A percentile compares a stretch with the other conserved stretches of the same genome.
phyloP scores from a whole-genome alignment of 306 rosid species.

The Senna siamea region DNA sequence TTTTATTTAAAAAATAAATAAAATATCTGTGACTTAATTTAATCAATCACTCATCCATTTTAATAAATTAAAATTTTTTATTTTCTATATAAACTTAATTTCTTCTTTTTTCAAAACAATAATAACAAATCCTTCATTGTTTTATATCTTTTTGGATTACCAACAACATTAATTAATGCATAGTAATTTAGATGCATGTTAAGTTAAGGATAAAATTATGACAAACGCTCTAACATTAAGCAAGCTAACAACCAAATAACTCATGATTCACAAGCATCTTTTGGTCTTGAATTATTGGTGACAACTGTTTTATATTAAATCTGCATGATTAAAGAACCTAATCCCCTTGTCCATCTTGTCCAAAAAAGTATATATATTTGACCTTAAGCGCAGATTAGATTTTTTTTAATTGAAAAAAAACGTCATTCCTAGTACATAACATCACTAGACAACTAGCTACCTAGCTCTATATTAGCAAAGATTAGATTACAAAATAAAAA shows the following conservation, averaged over 20 bases:
- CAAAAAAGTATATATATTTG: slow-evolving; percentile 20
- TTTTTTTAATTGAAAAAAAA: background rate
- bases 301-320: slow-evolving; percentile 15
- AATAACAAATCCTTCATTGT: background rate
- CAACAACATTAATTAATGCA: background rate
- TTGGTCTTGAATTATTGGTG: slow-evolving; percentile 43
- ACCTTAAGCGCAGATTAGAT: background rate
- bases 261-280: slow-evolving; percentile 37
- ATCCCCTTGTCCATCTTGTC: slow-evolving; percentile 27
- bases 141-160: background rate
- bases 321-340: slow-evolving; percentile 31
- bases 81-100: no score
- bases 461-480: background rate
- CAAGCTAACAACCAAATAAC: slow-evolving; percentile 16
- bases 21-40: no score
- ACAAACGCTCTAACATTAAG: slow-evolving; percentile 8
- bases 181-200: slow-evolving; percentile 7
- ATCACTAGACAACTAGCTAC: slow-evolving; percentile 26
- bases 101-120: background rate
- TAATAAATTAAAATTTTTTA: no score
- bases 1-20: no score
- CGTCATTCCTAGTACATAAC: background rate
- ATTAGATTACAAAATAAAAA: background rate
- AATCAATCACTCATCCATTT: no score
- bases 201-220: slow-evolving; percentile 6